Evolutionary conservation across 352 stramenopile species (phyloP).

Genomic region (Phytopythium vexans): DNA sequence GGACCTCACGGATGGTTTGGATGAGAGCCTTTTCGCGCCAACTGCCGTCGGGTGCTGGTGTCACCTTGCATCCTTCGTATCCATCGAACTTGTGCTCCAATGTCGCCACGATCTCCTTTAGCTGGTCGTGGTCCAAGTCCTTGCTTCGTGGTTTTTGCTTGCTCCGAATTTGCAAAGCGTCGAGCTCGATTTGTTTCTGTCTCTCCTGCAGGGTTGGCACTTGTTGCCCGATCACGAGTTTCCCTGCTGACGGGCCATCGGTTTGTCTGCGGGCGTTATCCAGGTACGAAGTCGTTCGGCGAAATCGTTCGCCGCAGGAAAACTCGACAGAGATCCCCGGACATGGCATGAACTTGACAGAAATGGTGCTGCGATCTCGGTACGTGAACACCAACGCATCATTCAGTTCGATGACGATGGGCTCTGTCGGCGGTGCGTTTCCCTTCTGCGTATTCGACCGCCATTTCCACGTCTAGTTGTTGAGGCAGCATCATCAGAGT

Average conservation of each 20-base stretch:
- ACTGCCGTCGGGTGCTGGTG: constrained; percentile 50
- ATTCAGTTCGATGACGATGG: constrained; percentile 72
- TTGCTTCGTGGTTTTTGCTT: constrained; percentile 72
- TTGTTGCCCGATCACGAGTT: constrained; percentile 55
- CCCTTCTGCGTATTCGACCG: constrained; percentile 60
- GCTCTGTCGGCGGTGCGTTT: constrained; percentile 46
- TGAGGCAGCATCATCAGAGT: neutral
- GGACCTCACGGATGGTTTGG: constrained; percentile 62
- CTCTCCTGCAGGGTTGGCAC: constrained; percentile 58
- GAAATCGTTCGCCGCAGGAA: constrained; percentile 63
- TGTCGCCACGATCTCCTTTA: constrained; percentile 59
- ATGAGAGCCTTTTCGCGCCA: constrained; percentile 53
- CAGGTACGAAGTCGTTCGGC: constrained; percentile 70
- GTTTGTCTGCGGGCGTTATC: constrained; percentile 39
- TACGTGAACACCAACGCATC: constrained; percentile 70
- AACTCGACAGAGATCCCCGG: constrained; percentile 65
- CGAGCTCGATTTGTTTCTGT: constrained; percentile 68
- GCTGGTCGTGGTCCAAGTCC: constrained; percentile 46
- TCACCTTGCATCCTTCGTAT: constrained; percentile 69
- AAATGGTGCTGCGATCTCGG: constrained; percentile 56
- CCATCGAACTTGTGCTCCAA: constrained; percentile 71
- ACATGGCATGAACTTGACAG: constrained; percentile 54
- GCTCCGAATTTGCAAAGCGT: constrained; percentile 66
- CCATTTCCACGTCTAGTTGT: constrained; percentile 55
- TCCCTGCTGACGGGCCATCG: constrained; percentile 40